Base-by-base conservation (phyloP, 345 rosid genomes). In the Populus simonii region DNA sequence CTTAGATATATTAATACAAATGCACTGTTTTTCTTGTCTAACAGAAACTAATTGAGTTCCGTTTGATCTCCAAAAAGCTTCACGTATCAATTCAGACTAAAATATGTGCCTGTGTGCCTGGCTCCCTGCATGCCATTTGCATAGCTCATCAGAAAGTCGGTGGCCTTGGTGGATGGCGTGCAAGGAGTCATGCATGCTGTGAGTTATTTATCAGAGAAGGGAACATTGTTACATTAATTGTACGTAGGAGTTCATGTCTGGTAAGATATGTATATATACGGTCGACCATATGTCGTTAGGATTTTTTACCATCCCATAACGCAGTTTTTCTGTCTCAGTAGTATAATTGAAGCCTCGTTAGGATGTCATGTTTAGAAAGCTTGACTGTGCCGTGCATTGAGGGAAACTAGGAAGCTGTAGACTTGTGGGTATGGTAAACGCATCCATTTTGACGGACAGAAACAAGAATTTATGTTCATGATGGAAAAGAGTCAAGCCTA, bases 71-170 rank as follows among this genome's bases (percentile, higher is more conserved):
- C 39, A 36, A 6, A 1, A 41, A 5, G 10, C 43, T 41, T 41
- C 47, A 10, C 9, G 7, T 41, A 41, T 41, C 7, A 41, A 10
- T 41, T 8, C 10, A 41, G 13, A 41, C 47, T 41, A 41, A 41
- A 41, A 41, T 41, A 41, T 41, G 47, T 41, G 47, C 47, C 13
- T 10, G 66, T 63, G 76, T 88, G 91, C 89, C 91, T 86, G 89
- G 88, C 91, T 86, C 88, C 89, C 83, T 84, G 88, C 80, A 88
- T 85, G 91, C 91, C 88, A 83, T 81, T 82, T 84, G 89, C 82
- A 25, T 67, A 84, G 85, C 72, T 72, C 80, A 83, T 78, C 89
- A 78, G 67, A 31, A 68, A 59, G 11, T 47, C n/a, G 85, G 66
- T 86, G 87, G 82, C 63, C 85, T 81, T 76, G 22, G 84, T 25